Percentiles rank a stretch among this genome's conserved stretches.
phyloP scores from a whole-genome alignment of 192 early-diverging fungal species.

The Entomortierella beljakovae region DNA sequence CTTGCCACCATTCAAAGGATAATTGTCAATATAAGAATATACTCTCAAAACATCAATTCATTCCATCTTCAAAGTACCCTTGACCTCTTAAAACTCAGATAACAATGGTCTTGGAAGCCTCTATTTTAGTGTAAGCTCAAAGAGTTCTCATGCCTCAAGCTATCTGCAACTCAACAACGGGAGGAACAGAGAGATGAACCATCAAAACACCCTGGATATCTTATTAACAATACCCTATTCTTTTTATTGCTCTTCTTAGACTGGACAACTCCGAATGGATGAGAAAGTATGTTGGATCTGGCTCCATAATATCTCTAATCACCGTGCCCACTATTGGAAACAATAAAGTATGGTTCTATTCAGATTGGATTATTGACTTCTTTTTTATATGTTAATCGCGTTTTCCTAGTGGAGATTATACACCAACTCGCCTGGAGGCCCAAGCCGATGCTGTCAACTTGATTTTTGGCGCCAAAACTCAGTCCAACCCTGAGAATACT shows the following conservation, averaged over 20 bases:
- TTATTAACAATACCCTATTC: neutral
- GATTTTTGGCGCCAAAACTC: slow-evolving; percentile 91
- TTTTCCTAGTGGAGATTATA: slow-evolving; percentile 89
- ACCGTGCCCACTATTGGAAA: neutral
- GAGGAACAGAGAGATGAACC: neutral
- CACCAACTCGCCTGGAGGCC: slow-evolving; percentile 91
- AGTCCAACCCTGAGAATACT: slow-evolving; percentile 94
- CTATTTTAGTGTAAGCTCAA: slow-evolving; percentile 82
- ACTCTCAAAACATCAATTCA: neutral
- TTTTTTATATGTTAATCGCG: neutral
- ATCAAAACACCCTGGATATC: no score
- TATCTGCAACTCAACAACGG: neutral
- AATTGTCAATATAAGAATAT: neutral
- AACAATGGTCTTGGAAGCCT: slow-evolving; percentile 92
- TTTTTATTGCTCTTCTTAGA: slow-evolving; percentile 35
- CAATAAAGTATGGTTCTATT: no score
- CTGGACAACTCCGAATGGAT: slow-evolving; percentile 99
- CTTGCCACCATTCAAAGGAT: neutral
- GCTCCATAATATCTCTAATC: neutral
- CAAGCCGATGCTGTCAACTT: slow-evolving; percentile 94
- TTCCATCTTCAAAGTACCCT: neutral
- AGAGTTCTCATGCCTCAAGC: neutral
- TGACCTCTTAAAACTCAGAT: neutral
- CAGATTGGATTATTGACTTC: no score
- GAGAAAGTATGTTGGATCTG: slow-evolving; percentile 62